phyloP scores from a whole-genome alignment of 441 rosid species.

The Adansonia rubrostipa region DNA sequence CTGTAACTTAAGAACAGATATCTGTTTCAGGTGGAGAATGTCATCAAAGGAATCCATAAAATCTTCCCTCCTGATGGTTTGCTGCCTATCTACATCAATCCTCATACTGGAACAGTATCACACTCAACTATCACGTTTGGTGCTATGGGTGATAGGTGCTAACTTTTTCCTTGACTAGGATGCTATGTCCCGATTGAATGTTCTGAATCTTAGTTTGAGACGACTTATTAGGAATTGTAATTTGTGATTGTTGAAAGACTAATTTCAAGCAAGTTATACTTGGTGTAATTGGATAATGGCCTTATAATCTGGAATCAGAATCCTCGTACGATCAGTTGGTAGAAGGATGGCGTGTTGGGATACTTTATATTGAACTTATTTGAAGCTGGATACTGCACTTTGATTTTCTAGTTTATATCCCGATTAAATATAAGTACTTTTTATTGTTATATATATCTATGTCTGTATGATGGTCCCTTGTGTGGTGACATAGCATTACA shows the following conservation, averaged over 20 bases:
- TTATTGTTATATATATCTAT: neutral
- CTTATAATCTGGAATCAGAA: neutral
- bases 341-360: neutral
- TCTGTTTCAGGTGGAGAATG: slow-evolving; percentile 77
- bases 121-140: slow-evolving; percentile 87
- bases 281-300: neutral
- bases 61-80: slow-evolving; percentile 87
- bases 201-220: slow-evolving; percentile 9
- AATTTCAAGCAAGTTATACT: neutral
- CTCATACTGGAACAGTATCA: slow-evolving; percentile 62
- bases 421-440: neutral
- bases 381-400: neutral
- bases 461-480: neutral
- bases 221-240: neutral
- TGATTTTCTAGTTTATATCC: neutral
- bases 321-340: neutral
- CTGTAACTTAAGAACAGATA: neutral
- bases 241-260: neutral
- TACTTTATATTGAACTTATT: neutral
- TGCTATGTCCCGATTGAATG: neutral
- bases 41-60: slow-evolving; percentile 64
- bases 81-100: slow-evolving; percentile 88
- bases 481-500: neutral
- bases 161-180: neutral
- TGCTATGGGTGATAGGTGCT: slow-evolving; percentile 97